Evolutionary conservation across 805 yeast genomes (phyloP), one percentile per base, ranked within the genome.

Genomic region (Scheffersomyces stipitis): DNA sequence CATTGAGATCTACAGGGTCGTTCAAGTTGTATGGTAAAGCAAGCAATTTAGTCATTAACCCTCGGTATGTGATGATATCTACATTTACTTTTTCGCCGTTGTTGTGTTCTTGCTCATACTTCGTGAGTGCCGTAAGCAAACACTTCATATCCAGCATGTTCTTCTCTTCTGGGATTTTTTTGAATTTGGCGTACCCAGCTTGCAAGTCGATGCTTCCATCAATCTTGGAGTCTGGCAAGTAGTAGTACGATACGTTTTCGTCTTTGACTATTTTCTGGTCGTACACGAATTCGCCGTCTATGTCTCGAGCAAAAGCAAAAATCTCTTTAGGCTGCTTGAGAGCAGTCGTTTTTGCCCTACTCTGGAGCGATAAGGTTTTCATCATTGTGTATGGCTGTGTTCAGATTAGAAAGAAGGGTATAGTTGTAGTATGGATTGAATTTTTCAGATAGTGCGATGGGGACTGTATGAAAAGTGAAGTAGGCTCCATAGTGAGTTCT

Each of bases 251-350:
- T 34, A 87, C 60, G 20, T 48, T 42, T 3, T 76, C 71, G 36
- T 77, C 77, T 46, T 80, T 81, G 7, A 76, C 60, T 4, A 62
- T 54, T 20, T 62, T 52, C 18, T 75, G 69, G 15, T 71, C 76
- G 33, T 49, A 48, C 7, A 41, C 40, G 51, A 56, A 67, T 15
- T 51, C 51, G 3, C 80, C 81, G 4, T 80, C 75, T n/a, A 62
- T 60, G 18, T 75, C 78, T 38, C 88, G 66, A 1, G 91, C 79
- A 55, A 69, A 91, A 3, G 76, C 58, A n/a, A 76, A 69, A 3
- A 91, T 47, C 59, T 93, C 96, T 46, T 82, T 83, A 2, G 99
- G 98, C 58, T 88, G 95, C 51, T 83, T 81, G 36, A 90, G 69
- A 2, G 87, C 78, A 0, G 91, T 80, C 7, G 82, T 74, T 20